Base-by-base conservation (phyloP, 495 filamentous ascomycete species). In the Pyrenula massariospora region DNA sequence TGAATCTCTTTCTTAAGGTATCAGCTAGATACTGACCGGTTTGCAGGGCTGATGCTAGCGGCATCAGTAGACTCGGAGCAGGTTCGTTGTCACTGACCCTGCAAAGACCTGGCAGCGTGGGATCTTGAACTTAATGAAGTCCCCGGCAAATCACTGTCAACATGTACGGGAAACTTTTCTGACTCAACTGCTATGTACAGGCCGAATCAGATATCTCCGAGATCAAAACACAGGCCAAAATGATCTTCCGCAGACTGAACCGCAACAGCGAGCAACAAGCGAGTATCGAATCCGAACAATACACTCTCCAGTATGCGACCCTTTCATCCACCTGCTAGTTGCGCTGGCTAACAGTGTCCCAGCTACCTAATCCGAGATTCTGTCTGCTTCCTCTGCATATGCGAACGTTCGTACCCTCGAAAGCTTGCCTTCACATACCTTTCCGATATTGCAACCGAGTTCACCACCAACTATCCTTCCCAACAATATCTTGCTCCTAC, bases 351-450 rank as follows among this genome's bases (percentile, higher is more conserved):
- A 23, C 19, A 50, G 3, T 52, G 22, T 31, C 8, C 47, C 20
- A 56, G 89, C 76, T 98, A 98, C 77, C 71, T 89, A 42, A 89
- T 97, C 72, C 69, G 85, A 60, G 75, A 84, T 61, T 82, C 87
- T 59, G 74, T 97, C 63, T 84, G 88, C 75, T 99, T 92, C 77
- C 77, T 96, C 58, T 89, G 87, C 73, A 91, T 99, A 66, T 88
- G 86, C 76, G 91, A 96, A 68, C 79, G 82, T 50, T 88, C 89
- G 24, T 99, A 96, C 75, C 94, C 93, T 48, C 92, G 94, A 65
- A 97, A 99, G 69, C 86, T 99, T 24, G 93, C 93, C 62, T 96
- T 97, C 73, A 97, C 94, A 54, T 99, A 97, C 81, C 91, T 99
- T 36, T 84, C 85, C 54, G 93, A 99, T 75, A 80, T 97, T 53